These are phyloP conservation scores for Eucalyptus paniculata DNA, from an alignment of 345 rosid species.

Conservation along the genomic window DNA sequence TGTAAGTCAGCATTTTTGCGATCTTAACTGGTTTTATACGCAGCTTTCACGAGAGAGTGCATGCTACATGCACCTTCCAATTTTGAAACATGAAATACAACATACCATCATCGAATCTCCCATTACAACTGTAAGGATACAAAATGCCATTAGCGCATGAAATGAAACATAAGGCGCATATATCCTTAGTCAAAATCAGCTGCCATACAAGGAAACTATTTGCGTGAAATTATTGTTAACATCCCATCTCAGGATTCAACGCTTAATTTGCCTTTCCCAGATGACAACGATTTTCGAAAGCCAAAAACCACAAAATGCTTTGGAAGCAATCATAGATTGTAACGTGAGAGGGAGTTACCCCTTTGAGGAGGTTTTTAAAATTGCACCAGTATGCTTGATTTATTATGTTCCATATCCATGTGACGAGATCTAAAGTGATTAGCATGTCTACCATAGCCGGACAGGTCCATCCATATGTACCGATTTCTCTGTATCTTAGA, in stretches of 20 bases:
- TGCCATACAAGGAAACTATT: not conserved
- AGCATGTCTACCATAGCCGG: not conserved
- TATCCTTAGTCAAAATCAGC: not conserved
- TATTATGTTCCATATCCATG: not conserved
- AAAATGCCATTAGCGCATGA: not conserved
- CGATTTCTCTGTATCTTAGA: not conserved
- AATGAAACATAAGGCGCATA: not conserved
- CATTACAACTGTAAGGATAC: not conserved
- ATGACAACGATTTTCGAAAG: conserved; percentile 17
- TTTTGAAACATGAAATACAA: not conserved
- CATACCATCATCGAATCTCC: not conserved
- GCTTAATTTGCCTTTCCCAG: conserved; percentile 1
- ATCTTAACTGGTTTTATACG: not conserved
- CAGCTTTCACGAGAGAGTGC: not conserved
- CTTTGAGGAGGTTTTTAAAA: conserved; percentile 21
- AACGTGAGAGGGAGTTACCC: conserved; percentile 34
- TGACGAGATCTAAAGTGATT: not conserved
- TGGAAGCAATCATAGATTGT: conserved; percentile 27
- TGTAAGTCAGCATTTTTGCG: conserved; percentile 4
- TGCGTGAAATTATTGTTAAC: not conserved
- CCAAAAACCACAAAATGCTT: conserved; percentile 20
- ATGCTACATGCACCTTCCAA: not conserved
- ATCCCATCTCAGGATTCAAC: not conserved
- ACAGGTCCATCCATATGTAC: not conserved
- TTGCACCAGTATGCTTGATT: not conserved